Base-by-base conservation (phyloP, 2,329 filamentous ascomycete species). In the Saccharata proteae region DNA sequence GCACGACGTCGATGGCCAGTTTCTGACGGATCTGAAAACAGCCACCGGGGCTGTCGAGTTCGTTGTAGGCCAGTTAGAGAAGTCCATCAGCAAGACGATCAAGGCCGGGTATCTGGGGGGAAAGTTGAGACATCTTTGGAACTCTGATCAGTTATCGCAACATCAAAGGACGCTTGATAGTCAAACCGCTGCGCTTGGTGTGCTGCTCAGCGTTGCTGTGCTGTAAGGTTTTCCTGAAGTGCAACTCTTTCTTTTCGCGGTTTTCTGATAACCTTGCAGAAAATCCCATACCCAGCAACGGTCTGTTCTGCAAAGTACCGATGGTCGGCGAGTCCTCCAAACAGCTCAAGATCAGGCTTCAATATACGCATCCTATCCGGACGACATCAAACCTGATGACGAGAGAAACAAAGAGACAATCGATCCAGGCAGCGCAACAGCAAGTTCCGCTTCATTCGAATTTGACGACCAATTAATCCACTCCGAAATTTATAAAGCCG, bases 271-370 rank as follows among this genome's bases (percentile, higher is more conserved):
- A 7, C 19, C n/a, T 4, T 11, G 2, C 19, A 30, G 28, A 16
- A 30, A 30, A 14, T 30, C 28, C 6, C 28, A 30, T 2, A 22
- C 12, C n/a, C n/a, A 30, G 18, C 28, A 30, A 14, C 19, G 28
- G 4, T 10, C 20, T 6, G 7, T 25, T 21, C 19, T 21, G 7
- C 19, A 21, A n/a, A n/a, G n/a, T n/a, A n/a, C n/a, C n/a, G n/a
- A n/a, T n/a, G n/a, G n/a, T n/a, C n/a, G n/a, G n/a, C n/a, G n/a
- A n/a, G n/a, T n/a, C n/a, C n/a, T n/a, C n/a, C n/a, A n/a, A n/a
- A n/a, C n/a, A n/a, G n/a, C n/a, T n/a, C n/a, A n/a, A n/a, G n/a
- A n/a, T n/a, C n/a, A n/a, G n/a, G n/a, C n/a, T n/a, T n/a, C n/a
- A n/a, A n/a, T n/a, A n/a, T n/a, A n/a, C n/a, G n/a, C n/a, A n/a